Evolutionary conservation across 768 basidiomycete species (phyloP), one percentile per base, ranked within the genome.

Genomic region (Cytidiella melzeri): DNA sequence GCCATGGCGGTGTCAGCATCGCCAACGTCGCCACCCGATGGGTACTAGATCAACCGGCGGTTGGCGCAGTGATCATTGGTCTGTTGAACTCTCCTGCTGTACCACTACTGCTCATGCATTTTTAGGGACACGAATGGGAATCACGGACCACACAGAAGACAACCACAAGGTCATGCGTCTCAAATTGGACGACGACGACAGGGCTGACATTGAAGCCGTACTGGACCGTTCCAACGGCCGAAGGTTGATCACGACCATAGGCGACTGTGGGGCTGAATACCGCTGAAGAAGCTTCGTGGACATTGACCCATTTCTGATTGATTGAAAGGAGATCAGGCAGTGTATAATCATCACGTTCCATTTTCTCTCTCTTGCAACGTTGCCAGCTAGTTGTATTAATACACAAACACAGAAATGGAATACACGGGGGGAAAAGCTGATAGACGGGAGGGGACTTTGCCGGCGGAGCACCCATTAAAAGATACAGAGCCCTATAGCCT

Each of bases 231-330:
- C 84, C n/a, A 77, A 80, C 30, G 78, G 83, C 3, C 67, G 77
- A 38, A 72, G 61, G 20, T 72, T 90, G 62, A 84, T 87, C 47
- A 75, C 71, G 4, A 72, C 72, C 23, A 82, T 92, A 52, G 88
- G 88, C 9, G 89, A 92, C 64, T 92, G 89, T 62, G 88, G 89
- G 34, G 81, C 83, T 4, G 88, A 92, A 69, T 92, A 92, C 67
- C 83, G 89, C 25, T 81, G 62, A 64, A 21, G 15, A n/a, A n/a
- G 41, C 20, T 11, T 13, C 27, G 7, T n/a, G 15, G 40, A 7
- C 40, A 9, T 7, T 19, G 40, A 10, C 15, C 30, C 15, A 15
- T 34, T 34, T 15, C 7, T 34, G 9, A 15, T 34, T 15, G 30
- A 15, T 7, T 7, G 15, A 7, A 15, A 34, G 7, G 30, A 34